These are phyloP conservation scores for Pseudognaphalium luteoalbum DNA, from an alignment of 129 eudicot species.

Conservation along the genomic window DNA sequence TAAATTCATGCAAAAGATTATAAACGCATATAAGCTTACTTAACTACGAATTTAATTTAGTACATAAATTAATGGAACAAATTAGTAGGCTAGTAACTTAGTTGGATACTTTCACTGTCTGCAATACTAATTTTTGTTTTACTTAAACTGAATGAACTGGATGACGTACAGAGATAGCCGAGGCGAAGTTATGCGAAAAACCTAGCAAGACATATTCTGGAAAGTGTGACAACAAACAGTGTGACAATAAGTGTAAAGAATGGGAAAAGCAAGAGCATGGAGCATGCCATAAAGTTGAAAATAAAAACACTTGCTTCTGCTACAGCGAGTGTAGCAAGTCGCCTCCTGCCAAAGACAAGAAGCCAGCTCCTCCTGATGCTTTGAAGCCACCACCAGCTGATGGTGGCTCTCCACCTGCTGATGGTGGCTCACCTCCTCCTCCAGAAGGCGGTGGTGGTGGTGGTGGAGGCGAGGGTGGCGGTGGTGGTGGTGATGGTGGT, in stretches of 20 bases:
- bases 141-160: background rate
- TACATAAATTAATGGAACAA: too few species aligned
- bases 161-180: conserved; percentile 3
- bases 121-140: background rate
- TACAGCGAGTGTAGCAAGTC: background rate
- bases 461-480: too few species aligned
- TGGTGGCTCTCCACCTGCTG: background rate
- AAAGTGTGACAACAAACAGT: background rate
- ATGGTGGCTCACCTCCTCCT: background rate
- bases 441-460: background rate
- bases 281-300: conserved; percentile 17
- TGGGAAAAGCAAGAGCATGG: conserved; percentile 21
- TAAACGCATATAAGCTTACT: too few species aligned
- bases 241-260: conserved; percentile 16
- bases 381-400: conserved; percentile 6
- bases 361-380: conserved; percentile 9
- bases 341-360: background rate
- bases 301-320: conserved; percentile 11
- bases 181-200: conserved; percentile 20
- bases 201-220: conserved; percentile 9
- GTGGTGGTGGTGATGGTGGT: too few species aligned
- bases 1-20: too few species aligned
- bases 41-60: too few species aligned
- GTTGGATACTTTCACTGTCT: background rate
- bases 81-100: background rate